Evolutionary conservation across 1,284 basidiomycete genomes (phyloP), one percentile per base, ranked within the genome.

Genomic region (Ustilago trichophora): DNA sequence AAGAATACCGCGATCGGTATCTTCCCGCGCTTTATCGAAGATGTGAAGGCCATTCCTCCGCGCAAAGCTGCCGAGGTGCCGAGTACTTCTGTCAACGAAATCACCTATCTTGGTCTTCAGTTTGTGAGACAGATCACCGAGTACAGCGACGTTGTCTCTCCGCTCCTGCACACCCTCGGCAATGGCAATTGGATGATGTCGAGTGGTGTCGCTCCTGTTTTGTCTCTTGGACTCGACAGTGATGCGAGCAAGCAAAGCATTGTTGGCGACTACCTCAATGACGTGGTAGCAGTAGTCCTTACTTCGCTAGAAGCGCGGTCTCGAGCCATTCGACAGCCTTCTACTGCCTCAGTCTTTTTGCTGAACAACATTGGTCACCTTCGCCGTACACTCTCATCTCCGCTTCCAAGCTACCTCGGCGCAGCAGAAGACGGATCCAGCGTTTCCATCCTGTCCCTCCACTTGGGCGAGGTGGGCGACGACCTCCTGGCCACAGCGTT

Each of bases 21-120:
- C 50, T 78, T 80, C 46, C 74, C 76, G 11, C 67, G 73, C 25
- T 72, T 78, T 37, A 68, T 80, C 54, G 71, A 77, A n/a, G 76
- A 78, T 22, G 51, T 80, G 55, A 75, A 77, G 59, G 62, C 63
- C 3, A 74, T 80, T 21, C 77, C 78, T 8, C 33, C 62, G 16
- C 71, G 73, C 52, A 60, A 73, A 29, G 76, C 71, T 11, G 44
- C 52, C 3, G 77, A 79, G 31, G 74, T 75, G 3, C 72, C 77
- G 6, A 73, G 69, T 34, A 74, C 72, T 1, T 59, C 58, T 8
- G 74, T 80, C 53, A 79, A 77, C 50, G 77, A 80, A 36, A 75
- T 80, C 49, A 65, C 77, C 35, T 73, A 74, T 45, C 38, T 71
- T 10, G 72, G 74, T 1, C 49, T 80, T n/a, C 55, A 66, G 13